Conservation (phyloP, 169 alveolate species). For the Cystoisospora suis region DNA sequence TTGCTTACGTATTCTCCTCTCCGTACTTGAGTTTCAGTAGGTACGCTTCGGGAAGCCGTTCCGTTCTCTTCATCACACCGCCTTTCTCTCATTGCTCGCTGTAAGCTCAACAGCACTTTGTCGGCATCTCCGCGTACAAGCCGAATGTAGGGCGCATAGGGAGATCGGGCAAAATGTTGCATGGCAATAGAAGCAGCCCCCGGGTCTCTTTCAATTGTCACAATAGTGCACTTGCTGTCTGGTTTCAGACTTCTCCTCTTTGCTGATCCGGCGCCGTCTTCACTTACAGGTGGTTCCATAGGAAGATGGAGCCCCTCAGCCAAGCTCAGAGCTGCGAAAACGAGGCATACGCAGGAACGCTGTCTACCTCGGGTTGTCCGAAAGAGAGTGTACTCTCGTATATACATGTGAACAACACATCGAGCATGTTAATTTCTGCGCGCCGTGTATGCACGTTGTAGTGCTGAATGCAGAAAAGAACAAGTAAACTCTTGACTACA, state of each 20-base stretch:
- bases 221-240: neutral
- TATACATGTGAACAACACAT: too few species aligned
- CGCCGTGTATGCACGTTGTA: too few species aligned
- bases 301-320: conserved; percentile 58
- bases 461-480: too few species aligned
- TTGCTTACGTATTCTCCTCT: too few species aligned
- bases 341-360: too few species aligned
- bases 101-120: conserved; percentile 27
- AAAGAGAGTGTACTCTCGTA: too few species aligned
- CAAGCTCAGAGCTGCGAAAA: conserved; percentile 56
- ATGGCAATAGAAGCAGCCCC: conserved; percentile 57
- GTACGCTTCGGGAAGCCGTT: neutral
- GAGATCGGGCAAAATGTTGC: conserved; percentile 30
- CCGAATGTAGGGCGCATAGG: conserved; percentile 23
- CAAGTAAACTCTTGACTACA: too few species aligned
- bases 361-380: too few species aligned
- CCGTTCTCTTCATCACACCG: neutral
- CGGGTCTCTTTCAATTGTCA: conserved; percentile 58
- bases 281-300: neutral
- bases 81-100: neutral
- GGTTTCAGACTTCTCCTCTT: neutral
- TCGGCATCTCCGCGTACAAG: conserved; percentile 54
- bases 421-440: too few species aligned
- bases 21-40: neutral
- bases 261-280: neutral